These are phyloP conservation scores for Trichosporon ovoides DNA, from an alignment of 1,284 basidiomycete species.

Conservation along the genomic window DNA sequence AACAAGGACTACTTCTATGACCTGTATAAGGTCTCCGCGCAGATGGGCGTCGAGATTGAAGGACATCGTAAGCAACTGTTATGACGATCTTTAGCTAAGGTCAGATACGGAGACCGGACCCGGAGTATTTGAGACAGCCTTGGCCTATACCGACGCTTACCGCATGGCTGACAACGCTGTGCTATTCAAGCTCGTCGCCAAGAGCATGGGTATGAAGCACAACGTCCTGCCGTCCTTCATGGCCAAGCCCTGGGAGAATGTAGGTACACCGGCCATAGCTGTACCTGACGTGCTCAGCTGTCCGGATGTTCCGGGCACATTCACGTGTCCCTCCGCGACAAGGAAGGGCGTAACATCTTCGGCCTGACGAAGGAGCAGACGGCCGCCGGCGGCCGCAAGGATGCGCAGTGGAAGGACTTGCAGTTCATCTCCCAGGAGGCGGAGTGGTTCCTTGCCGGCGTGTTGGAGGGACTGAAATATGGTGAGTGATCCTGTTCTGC, in stretches of 20 bases:
- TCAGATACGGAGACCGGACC: constrained; percentile 93
- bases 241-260: constrained; percentile 92
- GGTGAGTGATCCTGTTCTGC: constrained; percentile 52
- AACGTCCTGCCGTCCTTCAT: constrained; percentile 92
- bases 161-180: constrained; percentile 93
- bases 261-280: constrained; percentile 48
- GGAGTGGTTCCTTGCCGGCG: constrained; percentile 89
- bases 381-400: constrained; percentile 58
- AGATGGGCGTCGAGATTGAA: constrained; percentile 80
- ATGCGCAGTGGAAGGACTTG: constrained; percentile 72
- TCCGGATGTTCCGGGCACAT: constrained; percentile 90
- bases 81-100: not conserved
- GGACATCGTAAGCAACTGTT: constrained; percentile 68
- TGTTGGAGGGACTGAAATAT: constrained; percentile 82
- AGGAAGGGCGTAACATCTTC: constrained; percentile 70
- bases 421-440: constrained; percentile 74
- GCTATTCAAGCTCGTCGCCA: constrained; percentile 87
- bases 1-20: constrained; percentile 87
- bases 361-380: constrained; percentile 57
- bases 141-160: constrained; percentile 77
- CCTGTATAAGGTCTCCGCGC: constrained; percentile 69
- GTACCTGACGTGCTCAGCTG: constrained; percentile 54
- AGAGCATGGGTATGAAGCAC: constrained; percentile 83
- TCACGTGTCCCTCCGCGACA: constrained; percentile 77
- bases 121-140: constrained; percentile 83